Evolutionary conservation across 108 stramenopile genomes (phyloP), one percentile per base, ranked within the genome.

Genomic region (Fistulifera pelliculosa): DNA sequence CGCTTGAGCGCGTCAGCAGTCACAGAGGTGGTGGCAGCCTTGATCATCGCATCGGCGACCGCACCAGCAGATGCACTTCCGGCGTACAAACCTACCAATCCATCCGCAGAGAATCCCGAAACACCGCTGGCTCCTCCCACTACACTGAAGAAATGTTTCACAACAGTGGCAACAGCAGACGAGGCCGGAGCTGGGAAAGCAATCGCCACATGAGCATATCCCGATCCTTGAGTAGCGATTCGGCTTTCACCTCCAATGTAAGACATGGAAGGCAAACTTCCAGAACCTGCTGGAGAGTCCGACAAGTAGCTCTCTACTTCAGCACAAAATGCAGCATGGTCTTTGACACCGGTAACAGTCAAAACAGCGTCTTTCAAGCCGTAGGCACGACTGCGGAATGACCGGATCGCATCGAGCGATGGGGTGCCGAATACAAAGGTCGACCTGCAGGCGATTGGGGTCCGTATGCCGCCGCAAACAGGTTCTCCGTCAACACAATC

Each of bases 211-310:
- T 91, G 90, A 12, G 85, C 76, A 55, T 74, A 74, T 61, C 90
- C 90, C 10, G 67, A 66, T 21, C 73, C 72, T 18, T 84, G 88
- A 41, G 83, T 76, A 52, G 73, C 60, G 17, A 91, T 18, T 43
- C 90, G 71, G 23, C 81, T 76, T 61, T 91, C 90, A 40, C 90
- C 90, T 18, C 85, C 90, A 56, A 91, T 18, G 64, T 82, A 85
- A 2, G 59, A 22, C 7, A 75, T 38, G 11, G 67, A 27, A n/a
- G 80, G 47, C 5, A 65, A 35, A 1, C 61, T 23, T 39, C 26
- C 61, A 14, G 78, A 28, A 38, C 78, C 70, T 49, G 57, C 60
- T 7, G 73, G 76, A 39, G 79, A 64, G 56, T 83, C 83, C 7
- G 63, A 35, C 48, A 77, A 52, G 31, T 64, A 18, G 16, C 75